Percentiles rank a stretch among this genome's conserved stretches.
phyloP scores from a whole-genome alignment of 108 stramenopile genomes.

The Pseudonitzschia pungens region DNA sequence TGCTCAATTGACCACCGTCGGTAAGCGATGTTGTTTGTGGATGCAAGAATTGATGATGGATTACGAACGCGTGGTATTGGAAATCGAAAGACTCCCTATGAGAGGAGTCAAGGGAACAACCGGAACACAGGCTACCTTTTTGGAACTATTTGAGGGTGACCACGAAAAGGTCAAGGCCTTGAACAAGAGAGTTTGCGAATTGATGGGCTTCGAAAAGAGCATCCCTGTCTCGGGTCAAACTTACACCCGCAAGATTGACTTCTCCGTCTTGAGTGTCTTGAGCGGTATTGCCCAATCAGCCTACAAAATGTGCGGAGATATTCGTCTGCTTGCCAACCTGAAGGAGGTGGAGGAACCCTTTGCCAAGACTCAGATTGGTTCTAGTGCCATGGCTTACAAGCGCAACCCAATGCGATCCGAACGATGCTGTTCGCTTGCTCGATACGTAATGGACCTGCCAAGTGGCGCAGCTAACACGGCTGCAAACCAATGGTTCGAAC shows the following conservation, averaged over 20 bases:
- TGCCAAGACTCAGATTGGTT: slow-evolving; percentile 95
- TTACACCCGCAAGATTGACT: slow-evolving; percentile 99
- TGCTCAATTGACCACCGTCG: slow-evolving; percentile 97
- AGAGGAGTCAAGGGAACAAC: slow-evolving; percentile 99
- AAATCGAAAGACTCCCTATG: slow-evolving; percentile 93
- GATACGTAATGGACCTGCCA: slow-evolving; percentile 95
- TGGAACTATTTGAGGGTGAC: slow-evolving; percentile 98
- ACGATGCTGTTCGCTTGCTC: slow-evolving; percentile 90
- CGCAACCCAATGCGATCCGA: slow-evolving; percentile 97
- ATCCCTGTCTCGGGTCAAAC: slow-evolving; percentile 97
- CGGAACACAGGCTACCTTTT: slow-evolving; percentile 97
- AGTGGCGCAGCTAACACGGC: slow-evolving; percentile 92
- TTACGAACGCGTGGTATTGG: slow-evolving; percentile 80
- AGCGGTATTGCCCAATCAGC: slow-evolving; percentile 95
- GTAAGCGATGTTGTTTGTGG: slow-evolving; percentile 95
- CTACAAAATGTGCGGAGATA: slow-evolving; percentile 98
- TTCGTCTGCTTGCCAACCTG: slow-evolving; percentile 95
- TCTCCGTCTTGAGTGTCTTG: slow-evolving; percentile 81
- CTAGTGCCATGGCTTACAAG: slow-evolving; percentile 98
- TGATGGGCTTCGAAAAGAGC: slow-evolving; percentile 92
- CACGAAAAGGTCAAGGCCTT: slow-evolving; percentile 92
- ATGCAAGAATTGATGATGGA: slow-evolving; percentile 96
- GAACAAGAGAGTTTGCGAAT: slow-evolving; percentile 86
- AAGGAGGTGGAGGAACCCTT: slow-evolving; percentile 97
- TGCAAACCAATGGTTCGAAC: slow-evolving; percentile 98